phyloP scores from a whole-genome alignment of 257 asterid genomes.

The Forsythia viridissima region DNA sequence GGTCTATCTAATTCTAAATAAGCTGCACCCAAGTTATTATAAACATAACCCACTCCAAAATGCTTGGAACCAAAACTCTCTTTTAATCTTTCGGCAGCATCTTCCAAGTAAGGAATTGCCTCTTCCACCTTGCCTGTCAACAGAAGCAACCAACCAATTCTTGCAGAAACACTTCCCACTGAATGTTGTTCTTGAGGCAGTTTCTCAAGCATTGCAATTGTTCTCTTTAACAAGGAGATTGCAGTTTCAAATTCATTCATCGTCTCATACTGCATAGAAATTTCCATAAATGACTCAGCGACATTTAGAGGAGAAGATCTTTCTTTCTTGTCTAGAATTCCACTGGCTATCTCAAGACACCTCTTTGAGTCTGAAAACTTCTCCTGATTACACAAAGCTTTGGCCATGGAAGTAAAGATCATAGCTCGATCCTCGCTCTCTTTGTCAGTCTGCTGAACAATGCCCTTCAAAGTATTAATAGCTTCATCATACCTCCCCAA shows the following conservation, averaged over 20 bases:
- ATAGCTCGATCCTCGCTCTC: constrained; percentile 84
- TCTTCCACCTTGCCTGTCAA: constrained; percentile 76
- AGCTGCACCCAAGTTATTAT: constrained; percentile 90
- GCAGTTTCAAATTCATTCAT: constrained; percentile 90
- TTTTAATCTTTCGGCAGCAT: constrained; percentile 89
- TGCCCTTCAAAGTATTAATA: constrained; percentile 64
- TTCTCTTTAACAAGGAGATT: constrained; percentile 59
- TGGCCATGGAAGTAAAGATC: constrained; percentile 80
- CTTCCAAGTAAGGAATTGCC: constrained; percentile 80
- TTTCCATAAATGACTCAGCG: constrained; percentile 78
- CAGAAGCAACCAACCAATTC: constrained; percentile 86
- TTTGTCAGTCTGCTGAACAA: constrained; percentile 71
- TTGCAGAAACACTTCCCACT: constrained; percentile 81
- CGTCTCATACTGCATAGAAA: constrained; percentile 72
- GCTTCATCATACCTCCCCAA: constrained; percentile 80
- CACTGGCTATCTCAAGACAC: constrained; percentile 74
- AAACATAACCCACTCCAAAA: constrained; percentile 78
- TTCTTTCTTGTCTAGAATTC: constrained; percentile 71
- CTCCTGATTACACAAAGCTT: constrained; percentile 72
- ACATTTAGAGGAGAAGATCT: constrained; percentile 57
- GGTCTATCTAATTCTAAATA: constrained; percentile 86
- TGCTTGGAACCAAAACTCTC: constrained; percentile 93
- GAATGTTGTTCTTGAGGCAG: constrained; percentile 91
- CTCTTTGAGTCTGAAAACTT: constrained; percentile 69
- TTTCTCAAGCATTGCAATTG: constrained; percentile 68